A percentile compares a stretch with the other conserved stretches of the same genome.
These are phyloP conservation scores for Penicillium salamii DNA, from an alignment of 495 filamentous ascomycete species.

Conservation along the genomic window DNA sequence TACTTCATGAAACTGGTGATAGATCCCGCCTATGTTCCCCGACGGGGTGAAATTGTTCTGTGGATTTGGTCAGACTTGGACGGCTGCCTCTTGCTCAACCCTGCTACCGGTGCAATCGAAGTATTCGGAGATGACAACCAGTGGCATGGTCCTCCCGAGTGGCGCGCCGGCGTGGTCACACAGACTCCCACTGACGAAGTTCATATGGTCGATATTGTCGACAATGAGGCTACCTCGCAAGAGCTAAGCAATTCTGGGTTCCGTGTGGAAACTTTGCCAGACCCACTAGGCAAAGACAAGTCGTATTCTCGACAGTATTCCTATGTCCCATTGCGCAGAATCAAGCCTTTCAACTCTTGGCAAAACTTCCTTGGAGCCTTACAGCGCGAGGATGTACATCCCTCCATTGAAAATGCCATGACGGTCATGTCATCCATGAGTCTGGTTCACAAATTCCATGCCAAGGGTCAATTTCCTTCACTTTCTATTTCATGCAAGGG, in stretches of 20 bases:
- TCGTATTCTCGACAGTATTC: conserved; percentile 47
- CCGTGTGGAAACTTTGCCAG: conserved; percentile 54
- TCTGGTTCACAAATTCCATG: conserved; percentile 46
- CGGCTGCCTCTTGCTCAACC: conserved; percentile 37
- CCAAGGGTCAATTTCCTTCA: conserved; percentile 54
- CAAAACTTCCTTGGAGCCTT: conserved; percentile 41
- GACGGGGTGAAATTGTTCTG: conserved; percentile 57
- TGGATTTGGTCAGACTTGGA: conserved; percentile 38
- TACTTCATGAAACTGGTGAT: conserved; percentile 34
- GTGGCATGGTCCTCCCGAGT: conserved; percentile 40
- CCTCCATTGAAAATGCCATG: conserved; percentile 54
- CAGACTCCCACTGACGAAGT: conserved; percentile 45
- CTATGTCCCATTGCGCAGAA: conserved; percentile 52
- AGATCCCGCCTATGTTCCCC: conserved; percentile 52
- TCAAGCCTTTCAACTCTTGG: conserved; percentile 55
- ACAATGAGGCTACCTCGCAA: conserved; percentile 32
- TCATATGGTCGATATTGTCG: conserved; percentile 41
- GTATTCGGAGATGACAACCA: conserved; percentile 27
- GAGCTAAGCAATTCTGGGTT: conserved; percentile 54
- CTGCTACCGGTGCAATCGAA: conserved; percentile 22
- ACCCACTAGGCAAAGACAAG: conserved; percentile 50
- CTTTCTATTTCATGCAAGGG: conserved; percentile 49
- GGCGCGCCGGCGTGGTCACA: conserved; percentile 56
- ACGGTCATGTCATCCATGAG: conserved; percentile 52
- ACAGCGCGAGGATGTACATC: conserved; percentile 42